Evolutionary conservation across 345 rosid genomes (phyloP).

Genomic region (Trapa incisa): DNA sequence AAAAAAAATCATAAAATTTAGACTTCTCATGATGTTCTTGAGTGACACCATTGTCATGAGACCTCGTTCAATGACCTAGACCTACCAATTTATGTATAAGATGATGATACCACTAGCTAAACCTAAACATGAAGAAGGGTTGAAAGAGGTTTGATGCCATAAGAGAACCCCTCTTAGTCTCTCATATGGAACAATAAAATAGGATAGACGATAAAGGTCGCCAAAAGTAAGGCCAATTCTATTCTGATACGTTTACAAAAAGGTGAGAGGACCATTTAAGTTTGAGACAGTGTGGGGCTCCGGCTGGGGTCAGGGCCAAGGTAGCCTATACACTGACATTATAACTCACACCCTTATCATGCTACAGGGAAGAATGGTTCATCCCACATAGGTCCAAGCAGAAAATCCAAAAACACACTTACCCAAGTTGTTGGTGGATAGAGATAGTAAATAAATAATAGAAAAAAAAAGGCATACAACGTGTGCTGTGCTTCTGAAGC

Average conservation of each 20-base stretch:
- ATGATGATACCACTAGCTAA: too few species aligned
- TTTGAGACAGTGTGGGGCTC: neutral
- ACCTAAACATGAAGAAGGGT: too few species aligned
- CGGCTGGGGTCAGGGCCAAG: neutral
- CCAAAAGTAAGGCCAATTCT: neutral
- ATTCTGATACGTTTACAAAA: neutral
- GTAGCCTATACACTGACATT: slow-evolving; percentile 4
- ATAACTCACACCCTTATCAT: slow-evolving; percentile 9
- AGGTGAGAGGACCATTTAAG: neutral
- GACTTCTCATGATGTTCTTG: too few species aligned
- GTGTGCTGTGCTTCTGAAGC: neutral
- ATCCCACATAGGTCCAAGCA: slow-evolving; percentile 29
- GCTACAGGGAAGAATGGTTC: slow-evolving; percentile 8
- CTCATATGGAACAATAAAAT: too few species aligned
- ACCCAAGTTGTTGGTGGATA: neutral
- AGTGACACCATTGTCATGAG: too few species aligned
- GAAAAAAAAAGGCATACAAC: neutral
- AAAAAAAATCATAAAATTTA: too few species aligned
- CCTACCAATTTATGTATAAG: too few species aligned
- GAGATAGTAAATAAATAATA: neutral
- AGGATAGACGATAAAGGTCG: too few species aligned
- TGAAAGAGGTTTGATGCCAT: too few species aligned
- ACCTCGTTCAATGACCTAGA: too few species aligned
- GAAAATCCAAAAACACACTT: slow-evolving; percentile 32
- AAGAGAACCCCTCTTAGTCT: too few species aligned